A percentile compares a stretch with the other conserved stretches of the same genome.
Conservation (phyloP, 176 grass and related monocot genomes). For the Oryza officinalis region DNA sequence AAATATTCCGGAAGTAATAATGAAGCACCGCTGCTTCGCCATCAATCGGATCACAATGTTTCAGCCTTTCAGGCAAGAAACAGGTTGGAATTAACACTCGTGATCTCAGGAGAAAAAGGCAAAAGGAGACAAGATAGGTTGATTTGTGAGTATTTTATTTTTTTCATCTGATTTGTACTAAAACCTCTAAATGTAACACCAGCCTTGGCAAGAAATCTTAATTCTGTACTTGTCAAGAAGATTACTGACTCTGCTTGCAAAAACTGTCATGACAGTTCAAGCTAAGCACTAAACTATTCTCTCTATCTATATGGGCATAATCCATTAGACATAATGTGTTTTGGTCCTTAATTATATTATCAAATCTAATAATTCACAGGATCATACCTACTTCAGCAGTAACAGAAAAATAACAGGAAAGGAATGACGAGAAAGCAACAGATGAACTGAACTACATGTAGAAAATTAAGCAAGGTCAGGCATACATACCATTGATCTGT, state of each 20-base stretch:
- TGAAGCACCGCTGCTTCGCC: not conserved
- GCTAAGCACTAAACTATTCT: not conserved
- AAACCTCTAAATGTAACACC: not conserved
- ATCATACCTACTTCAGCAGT: not conserved
- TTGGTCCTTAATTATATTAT: not conserved
- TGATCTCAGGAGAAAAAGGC: not conserved
- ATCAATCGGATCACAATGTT: not conserved
- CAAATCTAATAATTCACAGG: not conserved
- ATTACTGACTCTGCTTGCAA: not conserved
- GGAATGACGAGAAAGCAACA: not conserved
- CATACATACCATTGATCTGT: constrained; percentile 42
- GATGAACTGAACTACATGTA: not conserved
- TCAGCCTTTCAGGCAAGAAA: not conserved
- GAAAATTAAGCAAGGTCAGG: not conserved
- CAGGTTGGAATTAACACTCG: not conserved
- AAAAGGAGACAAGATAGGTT: not conserved
- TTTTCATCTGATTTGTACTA: not conserved
- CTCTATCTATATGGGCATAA: not conserved
- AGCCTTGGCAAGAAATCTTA: not conserved
- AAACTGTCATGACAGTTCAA: not conserved
- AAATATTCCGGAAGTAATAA: constrained; percentile 17
- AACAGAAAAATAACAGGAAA: not conserved
- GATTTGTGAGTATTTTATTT: too few relatives aligned
- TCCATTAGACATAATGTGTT: not conserved
- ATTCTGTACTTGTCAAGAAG: not conserved